phyloP scores from a whole-genome alignment of 2,329 filamentous ascomycete species.

The Curvularia verruculosa region DNA sequence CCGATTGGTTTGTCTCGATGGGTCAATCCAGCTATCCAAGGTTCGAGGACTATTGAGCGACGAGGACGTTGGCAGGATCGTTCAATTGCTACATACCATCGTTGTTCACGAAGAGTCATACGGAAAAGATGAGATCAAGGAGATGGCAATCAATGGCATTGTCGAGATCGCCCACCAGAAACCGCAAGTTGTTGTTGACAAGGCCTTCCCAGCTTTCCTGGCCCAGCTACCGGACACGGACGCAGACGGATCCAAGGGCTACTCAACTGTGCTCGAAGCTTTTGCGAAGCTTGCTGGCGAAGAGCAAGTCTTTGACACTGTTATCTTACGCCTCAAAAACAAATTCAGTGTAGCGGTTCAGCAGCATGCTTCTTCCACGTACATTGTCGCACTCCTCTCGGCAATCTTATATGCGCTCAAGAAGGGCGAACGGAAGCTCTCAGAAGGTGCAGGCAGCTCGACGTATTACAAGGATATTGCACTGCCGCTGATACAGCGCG shows the following conservation, averaged over 20 bases:
- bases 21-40: constrained; percentile 52
- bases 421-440: constrained; percentile 59
- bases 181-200: constrained; percentile 66
- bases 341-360: constrained; percentile 64
- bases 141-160: constrained; percentile 63
- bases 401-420: constrained; percentile 67
- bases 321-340: constrained; percentile 67
- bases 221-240: constrained; percentile 66
- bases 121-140: constrained; percentile 63
- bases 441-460: constrained; percentile 48
- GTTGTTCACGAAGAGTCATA: constrained; percentile 64
- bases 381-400: constrained; percentile 65
- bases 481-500: constrained; percentile 50
- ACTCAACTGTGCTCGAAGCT: constrained; percentile 65
- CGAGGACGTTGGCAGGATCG: constrained; percentile 55
- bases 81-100: constrained; percentile 66
- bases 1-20: constrained; percentile 53
- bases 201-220: constrained; percentile 70
- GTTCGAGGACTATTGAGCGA: constrained; percentile 51
- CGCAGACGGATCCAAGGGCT: constrained; percentile 53
- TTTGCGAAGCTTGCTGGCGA: constrained; percentile 69
- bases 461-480: constrained; percentile 56
- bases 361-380: constrained; percentile 58
- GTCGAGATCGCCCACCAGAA: constrained; percentile 67
- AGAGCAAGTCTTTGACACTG: constrained; percentile 66